A percentile compares a stretch with the other conserved stretches of the same genome.
Conservation (phyloP, 805 yeast species). For the Suhomyces faveliae region DNA sequence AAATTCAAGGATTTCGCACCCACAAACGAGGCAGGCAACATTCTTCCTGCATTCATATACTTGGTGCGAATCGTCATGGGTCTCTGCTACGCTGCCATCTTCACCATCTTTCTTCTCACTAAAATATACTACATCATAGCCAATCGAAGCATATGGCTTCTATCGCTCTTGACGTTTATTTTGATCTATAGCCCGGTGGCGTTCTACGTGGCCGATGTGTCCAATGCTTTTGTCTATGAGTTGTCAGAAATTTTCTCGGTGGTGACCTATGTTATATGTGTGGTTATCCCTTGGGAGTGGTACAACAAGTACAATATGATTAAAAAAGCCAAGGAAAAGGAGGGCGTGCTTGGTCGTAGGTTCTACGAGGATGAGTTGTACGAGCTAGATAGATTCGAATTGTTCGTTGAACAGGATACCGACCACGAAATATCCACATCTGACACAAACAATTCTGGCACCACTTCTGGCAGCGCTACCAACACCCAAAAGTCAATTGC, state of each 20-base stretch:
- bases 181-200: constrained; percentile 62
- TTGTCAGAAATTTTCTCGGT: constrained; percentile 72
- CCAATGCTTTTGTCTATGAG: constrained; percentile 72
- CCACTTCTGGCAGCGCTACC: neutral
- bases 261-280: constrained; percentile 67
- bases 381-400: constrained; percentile 39
- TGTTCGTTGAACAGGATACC: constrained; percentile 39
- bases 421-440: constrained; percentile 13
- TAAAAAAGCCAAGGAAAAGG: constrained; percentile 59
- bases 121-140: constrained; percentile 52
- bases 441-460: neutral
- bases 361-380: constrained; percentile 66
- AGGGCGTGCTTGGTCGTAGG: constrained; percentile 72
- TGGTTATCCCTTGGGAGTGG: constrained; percentile 86
- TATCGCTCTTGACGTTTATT: constrained; percentile 56
- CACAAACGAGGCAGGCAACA: constrained; percentile 49
- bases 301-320: constrained; percentile 60
- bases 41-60: constrained; percentile 72
- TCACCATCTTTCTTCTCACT: constrained; percentile 53
- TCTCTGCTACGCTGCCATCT: constrained; percentile 63
- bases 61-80: constrained; percentile 70
- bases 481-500: neutral
- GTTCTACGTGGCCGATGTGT: constrained; percentile 72
- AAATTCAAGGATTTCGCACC: constrained; percentile 42
- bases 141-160: constrained; percentile 47